Conservation (phyloP, 2,329 filamentous ascomycete genomes). For the Epichloe brachyelytri region DNA sequence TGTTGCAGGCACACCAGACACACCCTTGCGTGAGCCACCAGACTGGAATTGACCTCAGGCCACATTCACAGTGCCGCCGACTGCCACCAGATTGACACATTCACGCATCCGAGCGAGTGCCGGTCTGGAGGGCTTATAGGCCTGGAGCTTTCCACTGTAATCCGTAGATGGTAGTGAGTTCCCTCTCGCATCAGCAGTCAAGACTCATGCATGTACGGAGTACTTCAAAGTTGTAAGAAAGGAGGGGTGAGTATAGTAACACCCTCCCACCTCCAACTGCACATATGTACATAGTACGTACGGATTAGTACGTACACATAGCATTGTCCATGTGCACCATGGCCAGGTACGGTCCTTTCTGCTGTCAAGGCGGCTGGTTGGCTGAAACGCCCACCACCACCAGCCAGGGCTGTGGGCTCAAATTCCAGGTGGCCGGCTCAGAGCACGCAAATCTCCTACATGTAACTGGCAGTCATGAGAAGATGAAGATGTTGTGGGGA, state of each 20-base stretch:
- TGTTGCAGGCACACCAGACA: neutral
- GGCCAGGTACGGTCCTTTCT: neutral
- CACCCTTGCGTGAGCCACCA: neutral
- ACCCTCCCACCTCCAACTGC: neutral
- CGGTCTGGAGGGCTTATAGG: neutral
- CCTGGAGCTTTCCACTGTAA: neutral
- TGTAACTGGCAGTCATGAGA: neutral
- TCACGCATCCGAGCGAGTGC: no score
- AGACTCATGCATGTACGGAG: neutral
- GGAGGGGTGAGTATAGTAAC: neutral
- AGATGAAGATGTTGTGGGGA: neutral
- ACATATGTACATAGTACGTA: neutral
- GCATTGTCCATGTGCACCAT: neutral
- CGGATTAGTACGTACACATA: neutral
- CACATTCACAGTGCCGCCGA: no score
- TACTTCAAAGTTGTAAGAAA: neutral
- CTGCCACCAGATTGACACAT: no score
- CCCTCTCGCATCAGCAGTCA: neutral
- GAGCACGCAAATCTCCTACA: neutral
- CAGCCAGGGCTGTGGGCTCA: neutral
- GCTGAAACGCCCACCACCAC: conserved; percentile 8
- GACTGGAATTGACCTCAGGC: no score
- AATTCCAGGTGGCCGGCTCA: neutral
- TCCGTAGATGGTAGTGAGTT: no score
- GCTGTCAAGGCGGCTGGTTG: conserved; percentile 6